Evolutionary conservation across 768 basidiomycete genomes (phyloP), one percentile per base, ranked within the genome.

Genomic region (Leccinum truebloodii): DNA sequence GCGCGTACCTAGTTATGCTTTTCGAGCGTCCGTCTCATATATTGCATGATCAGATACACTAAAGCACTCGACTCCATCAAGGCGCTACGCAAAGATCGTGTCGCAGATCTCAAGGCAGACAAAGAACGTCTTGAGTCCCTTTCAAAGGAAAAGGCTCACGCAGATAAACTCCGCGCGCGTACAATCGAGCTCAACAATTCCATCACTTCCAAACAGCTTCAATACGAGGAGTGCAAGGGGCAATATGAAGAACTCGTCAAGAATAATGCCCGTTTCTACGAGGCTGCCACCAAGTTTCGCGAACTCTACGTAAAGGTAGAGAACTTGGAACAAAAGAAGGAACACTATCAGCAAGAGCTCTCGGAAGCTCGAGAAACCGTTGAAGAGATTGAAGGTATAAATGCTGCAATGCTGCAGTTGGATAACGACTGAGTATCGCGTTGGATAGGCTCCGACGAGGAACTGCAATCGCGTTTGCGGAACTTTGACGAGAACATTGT

Each of bases 51-150:
- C 39, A 97, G 95, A 68, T 99, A 98, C 75, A 98, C 96, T 0
- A 98, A 98, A 70, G 97, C 96, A 0, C 81, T 99, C 1, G 94
- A 97, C 60, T 86, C 89, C 28, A 98, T 98, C 77, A 97, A 95
- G 71, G 69, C 75, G 39, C 80, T 98, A 20, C 86, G 95, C 54
- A 98, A 98, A 71, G 97, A 98, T 41, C 88, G 94, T 12, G 81
- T 88, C 2, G 84, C 89, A 1, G 96, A 98, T 58, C 82, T 97
- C 59, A 99, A 98, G 75, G 86, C 91, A 1, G 97, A 99, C 73
- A 90, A 91, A 65, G 96, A 93, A 69, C 86, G 89, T 10, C 81
- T 98, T 5, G 82, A 89, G 46, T 83, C 86, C 16, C 81, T 97
- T 20, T 82, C 86, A 20, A 79, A 82, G 22, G 94, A 98, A 76